Percentiles rank a stretch among this genome's conserved stretches.
Conservation (phyloP, 2,329 filamentous ascomycete genomes). For the Scleromitrula shiraiana region DNA sequence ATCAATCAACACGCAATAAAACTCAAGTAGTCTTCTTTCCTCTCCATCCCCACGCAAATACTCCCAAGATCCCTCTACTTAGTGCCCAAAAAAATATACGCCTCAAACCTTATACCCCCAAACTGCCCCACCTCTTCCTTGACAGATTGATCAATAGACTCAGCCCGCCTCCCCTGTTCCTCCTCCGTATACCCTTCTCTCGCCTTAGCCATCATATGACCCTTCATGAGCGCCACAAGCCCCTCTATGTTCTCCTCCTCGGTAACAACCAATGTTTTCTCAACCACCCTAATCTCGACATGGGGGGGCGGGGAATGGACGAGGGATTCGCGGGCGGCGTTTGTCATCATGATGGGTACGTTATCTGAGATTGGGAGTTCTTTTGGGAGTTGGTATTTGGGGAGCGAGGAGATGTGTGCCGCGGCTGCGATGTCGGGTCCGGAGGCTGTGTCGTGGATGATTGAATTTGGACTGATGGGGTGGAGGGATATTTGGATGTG, state of each 20-base stretch:
- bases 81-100: not conserved
- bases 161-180: not conserved
- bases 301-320: slow-evolving; percentile 22
- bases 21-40: too few relatives aligned
- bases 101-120: not conserved
- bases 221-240: slow-evolving; percentile 25
- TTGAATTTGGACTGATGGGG: slow-evolving; percentile 12
- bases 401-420: slow-evolving; percentile 22
- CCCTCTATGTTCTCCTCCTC: slow-evolving; percentile 25
- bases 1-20: too few relatives aligned
- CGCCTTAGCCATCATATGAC: slow-evolving; percentile 27
- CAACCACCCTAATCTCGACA: slow-evolving; percentile 23
- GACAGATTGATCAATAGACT: not conserved
- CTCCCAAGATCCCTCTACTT: not conserved
- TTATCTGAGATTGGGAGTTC: slow-evolving; percentile 27
- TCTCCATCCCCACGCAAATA: not conserved
- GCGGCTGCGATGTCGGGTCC: slow-evolving; percentile 25
- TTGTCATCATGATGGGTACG: slow-evolving; percentile 23
- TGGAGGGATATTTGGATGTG: slow-evolving; percentile 25
- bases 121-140: not conserved
- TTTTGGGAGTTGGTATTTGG: slow-evolving; percentile 24
- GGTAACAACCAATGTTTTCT: slow-evolving; percentile 22
- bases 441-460: slow-evolving; percentile 30
- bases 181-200: slow-evolving; percentile 15
- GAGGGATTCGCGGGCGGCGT: slow-evolving; percentile 26